Base-by-base conservation (phyloP, 1,139 yeast genomes). In the Geotrichum europaeum region DNA sequence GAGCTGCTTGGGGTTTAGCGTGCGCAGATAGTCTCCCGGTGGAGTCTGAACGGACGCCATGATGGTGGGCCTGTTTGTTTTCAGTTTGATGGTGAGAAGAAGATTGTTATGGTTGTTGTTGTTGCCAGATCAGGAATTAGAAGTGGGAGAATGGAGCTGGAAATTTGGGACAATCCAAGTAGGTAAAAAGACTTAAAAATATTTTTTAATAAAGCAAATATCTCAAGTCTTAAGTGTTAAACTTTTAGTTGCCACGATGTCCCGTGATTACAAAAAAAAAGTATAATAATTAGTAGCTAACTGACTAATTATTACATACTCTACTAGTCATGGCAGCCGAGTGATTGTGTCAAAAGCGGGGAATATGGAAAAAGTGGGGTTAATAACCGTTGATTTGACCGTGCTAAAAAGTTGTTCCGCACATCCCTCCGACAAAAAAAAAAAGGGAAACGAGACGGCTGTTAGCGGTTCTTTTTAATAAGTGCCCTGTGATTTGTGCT, bases 1-100 rank as follows among this genome's bases (percentile, higher is more conserved):
- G 10, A 66, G 67, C 71, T 90, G 97, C 45, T 79, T 79, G 0
- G 67, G 70, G 68, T 90, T 90, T 62, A 90, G 77, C 10, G 13
- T 40, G 18, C 20, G 18, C 47, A 40, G 22, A 7, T 40, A 40
- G 10, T n/a, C 47, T n/a, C 5, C 47, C 10, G 47, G 2, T 40
- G 20, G 22, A 2, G 47, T 40, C 20, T 40, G 47, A 15, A 18
- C 47, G 9, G 18, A 6, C 20, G 47, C 47, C 47, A 40, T 40
- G 20, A 4, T 40, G 47, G 20, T 34, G n/a, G 15, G n/a, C 15
- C n/a, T 34, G 4, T 13, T 3, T 34, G 6, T 34, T n/a, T 40
- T 40, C 7, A n/a, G n/a, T 40, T 40, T n/a, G 47, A 3, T 40
- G 47, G 47, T 7, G n/a, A 10, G 4, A 40, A 34, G 1, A 34